Evolutionary conservation across 768 basidiomycete genomes (phyloP).

Genomic region (Trametes villosa): DNA sequence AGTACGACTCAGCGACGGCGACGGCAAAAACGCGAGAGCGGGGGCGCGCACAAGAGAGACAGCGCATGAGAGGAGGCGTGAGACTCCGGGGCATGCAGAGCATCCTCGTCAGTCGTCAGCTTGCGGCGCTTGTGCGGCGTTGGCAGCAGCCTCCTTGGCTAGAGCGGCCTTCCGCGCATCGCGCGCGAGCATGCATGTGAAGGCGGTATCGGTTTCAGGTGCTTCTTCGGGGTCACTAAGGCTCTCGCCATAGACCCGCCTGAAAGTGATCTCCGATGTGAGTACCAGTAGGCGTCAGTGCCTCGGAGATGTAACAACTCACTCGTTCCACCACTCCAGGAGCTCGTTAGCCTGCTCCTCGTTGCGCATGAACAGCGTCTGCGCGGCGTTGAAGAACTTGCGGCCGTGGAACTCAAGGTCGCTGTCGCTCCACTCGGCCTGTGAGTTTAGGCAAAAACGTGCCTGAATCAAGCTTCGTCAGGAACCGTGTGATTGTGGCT

Average conservation of each 20-base stretch:
- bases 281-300: neutral
- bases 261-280: neutral
- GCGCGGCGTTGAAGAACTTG: neutral
- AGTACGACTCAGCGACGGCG: too few relatives aligned
- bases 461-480: neutral
- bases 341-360: neutral
- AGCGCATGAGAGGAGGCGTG: too few relatives aligned
- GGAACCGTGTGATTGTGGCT: neutral
- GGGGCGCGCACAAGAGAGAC: too few relatives aligned
- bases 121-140: too few relatives aligned
- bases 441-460: neutral
- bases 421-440: neutral
- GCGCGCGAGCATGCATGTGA: neutral
- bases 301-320: neutral
- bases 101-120: too few relatives aligned
- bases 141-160: too few relatives aligned
- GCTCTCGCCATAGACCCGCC: neutral
- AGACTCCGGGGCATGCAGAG: too few relatives aligned
- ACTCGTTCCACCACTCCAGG: neutral
- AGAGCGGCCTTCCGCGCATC: neutral
- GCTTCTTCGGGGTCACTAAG: neutral
- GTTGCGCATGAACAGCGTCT: neutral
- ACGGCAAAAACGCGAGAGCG: too few relatives aligned
- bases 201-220: neutral
- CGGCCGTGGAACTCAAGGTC: neutral